Conservation (phyloP, 225 moss, liverwort and hornwort species). For the Marchantia paleacea region DNA sequence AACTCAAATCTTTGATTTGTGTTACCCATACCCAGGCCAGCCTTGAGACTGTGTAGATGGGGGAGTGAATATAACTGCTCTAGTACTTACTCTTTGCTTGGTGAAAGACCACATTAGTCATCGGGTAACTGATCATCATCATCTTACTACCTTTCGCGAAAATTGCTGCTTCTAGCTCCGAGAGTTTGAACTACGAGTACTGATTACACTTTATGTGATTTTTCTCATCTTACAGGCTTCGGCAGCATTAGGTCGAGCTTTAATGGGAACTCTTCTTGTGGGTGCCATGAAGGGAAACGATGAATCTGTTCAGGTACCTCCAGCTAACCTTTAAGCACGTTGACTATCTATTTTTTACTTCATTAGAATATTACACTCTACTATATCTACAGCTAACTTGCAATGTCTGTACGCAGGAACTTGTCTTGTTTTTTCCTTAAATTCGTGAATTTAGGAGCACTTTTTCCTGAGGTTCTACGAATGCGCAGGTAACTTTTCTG, state of each 20-base stretch:
- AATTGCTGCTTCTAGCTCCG: neutral
- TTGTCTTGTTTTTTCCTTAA: neutral
- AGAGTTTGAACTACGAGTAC: neutral
- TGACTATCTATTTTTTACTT: too few relatives aligned
- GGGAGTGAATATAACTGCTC: too few relatives aligned
- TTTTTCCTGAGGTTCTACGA: neutral
- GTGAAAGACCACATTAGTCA: neutral
- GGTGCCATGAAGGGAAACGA: constrained; percentile 85
- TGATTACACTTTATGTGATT: neutral
- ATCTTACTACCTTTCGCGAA: too few relatives aligned
- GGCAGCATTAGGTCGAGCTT: constrained; percentile 86
- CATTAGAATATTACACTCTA: too few relatives aligned
- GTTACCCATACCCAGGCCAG: neutral
- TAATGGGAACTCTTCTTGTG: constrained; percentile 89
- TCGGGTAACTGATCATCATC: neutral
- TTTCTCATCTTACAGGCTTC: constrained; percentile 51
- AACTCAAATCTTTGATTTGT: neutral
- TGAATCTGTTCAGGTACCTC: constrained; percentile 79
- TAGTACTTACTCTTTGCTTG: neutral
- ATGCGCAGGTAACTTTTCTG: constrained; percentile 68
- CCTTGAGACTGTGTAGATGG: neutral
- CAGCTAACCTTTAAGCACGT: neutral
- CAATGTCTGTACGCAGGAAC: too few relatives aligned
- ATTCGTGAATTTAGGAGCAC: neutral
- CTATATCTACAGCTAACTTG: too few relatives aligned